Evolutionary conservation across 129 eudicot species (phyloP).

Genomic region (Helichrysum umbraculigerum): DNA sequence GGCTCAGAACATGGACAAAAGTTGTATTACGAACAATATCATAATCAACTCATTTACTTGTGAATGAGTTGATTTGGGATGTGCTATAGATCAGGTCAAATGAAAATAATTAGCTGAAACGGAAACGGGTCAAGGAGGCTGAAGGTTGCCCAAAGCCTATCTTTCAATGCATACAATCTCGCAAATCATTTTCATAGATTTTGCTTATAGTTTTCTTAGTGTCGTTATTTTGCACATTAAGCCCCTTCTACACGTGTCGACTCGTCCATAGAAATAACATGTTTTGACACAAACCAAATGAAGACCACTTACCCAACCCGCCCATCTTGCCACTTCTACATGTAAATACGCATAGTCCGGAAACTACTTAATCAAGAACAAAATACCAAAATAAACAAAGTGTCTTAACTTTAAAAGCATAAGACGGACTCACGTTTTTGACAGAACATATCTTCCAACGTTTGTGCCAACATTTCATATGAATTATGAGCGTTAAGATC

Average conservation of each 20-base stretch:
- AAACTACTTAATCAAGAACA: background rate
- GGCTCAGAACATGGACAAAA: background rate
- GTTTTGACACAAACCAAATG: background rate
- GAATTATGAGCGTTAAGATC: slow-evolving; percentile 66
- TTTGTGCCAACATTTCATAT: slow-evolving; percentile 56
- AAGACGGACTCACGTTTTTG: slow-evolving; percentile 39
- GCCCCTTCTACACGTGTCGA: background rate
- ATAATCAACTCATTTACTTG: background rate
- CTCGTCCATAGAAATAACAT: background rate
- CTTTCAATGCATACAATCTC: background rate
- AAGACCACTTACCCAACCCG: background rate
- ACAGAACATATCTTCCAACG: slow-evolving; percentile 66
- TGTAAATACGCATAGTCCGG: background rate
- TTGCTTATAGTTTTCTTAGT: background rate
- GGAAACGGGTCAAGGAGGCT: background rate
- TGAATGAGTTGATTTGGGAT: background rate
- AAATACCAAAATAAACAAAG: background rate
- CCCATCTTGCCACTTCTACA: background rate
- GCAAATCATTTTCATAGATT: background rate
- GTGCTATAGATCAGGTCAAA: background rate
- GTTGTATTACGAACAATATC: background rate
- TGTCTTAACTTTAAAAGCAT: background rate
- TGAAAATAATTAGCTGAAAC: background rate
- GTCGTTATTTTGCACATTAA: background rate
- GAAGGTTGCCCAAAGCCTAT: background rate